phyloP scores from a whole-genome alignment of 352 stramenopile genomes.

The Phytopythium kandeliae region DNA sequence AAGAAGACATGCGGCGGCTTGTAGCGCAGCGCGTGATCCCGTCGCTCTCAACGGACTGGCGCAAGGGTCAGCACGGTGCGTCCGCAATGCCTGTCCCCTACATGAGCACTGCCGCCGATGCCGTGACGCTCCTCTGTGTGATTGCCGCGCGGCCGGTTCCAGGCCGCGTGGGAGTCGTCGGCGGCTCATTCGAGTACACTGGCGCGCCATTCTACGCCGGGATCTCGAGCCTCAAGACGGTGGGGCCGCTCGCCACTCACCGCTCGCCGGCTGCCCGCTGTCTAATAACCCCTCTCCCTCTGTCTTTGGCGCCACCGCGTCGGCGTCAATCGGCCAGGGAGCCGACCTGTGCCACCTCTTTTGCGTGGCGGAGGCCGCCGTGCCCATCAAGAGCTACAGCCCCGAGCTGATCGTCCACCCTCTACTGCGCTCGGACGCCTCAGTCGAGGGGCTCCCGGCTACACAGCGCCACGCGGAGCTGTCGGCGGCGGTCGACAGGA shows the following conservation, averaged over 20 bases:
- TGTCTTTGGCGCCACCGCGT: neutral
- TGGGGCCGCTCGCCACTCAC: slow-evolving; percentile 5
- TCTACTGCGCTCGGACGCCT: slow-evolving; percentile 55
- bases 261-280: neutral
- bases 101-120: too few relatives aligned
- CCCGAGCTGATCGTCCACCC: slow-evolving; percentile 95
- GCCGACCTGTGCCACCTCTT: slow-evolving; percentile 96
- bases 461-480: slow-evolving; percentile 16
- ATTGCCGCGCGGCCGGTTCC: neutral
- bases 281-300: too few relatives aligned
- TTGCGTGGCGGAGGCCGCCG: slow-evolving; percentile 90
- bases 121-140: neutral
- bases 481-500: slow-evolving; percentile 30
- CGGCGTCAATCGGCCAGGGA: slow-evolving; percentile 32
- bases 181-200: slow-evolving; percentile 96
- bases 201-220: slow-evolving; percentile 97
- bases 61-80: slow-evolving; percentile 75
- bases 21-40: slow-evolving; percentile 54
- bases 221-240: slow-evolving; percentile 89
- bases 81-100: neutral
- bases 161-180: slow-evolving; percentile 91
- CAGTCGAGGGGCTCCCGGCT: slow-evolving; percentile 3
- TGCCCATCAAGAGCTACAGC: slow-evolving; percentile 97
- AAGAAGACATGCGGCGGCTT: slow-evolving; percentile 13
- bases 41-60: slow-evolving; percentile 48